Evolutionary conservation across 2,329 filamentous ascomycete genomes (phyloP), one percentile per base, ranked within the genome.

Genomic region (Trichoderma harzianum): DNA sequence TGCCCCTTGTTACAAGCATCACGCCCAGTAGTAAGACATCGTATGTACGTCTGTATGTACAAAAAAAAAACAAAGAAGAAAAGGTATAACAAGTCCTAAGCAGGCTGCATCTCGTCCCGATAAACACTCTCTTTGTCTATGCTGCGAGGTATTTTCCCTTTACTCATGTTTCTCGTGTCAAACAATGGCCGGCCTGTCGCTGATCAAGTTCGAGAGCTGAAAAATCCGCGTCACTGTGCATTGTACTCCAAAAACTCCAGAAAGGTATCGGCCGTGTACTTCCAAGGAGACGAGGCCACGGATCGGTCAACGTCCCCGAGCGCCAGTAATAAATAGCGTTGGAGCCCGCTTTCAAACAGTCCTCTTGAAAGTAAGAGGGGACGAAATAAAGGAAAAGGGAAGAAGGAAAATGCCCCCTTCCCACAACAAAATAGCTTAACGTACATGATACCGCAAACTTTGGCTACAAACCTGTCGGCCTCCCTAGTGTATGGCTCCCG

Each of bases 111-210:
- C 30, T 57, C 64, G 64, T 51, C 51, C 32, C 57, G 28, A 69
- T 58, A 69, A 55, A 69, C 34, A 61, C 66, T 34, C 16, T 58
- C 36, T 69, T 69, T 62, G 57, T 69, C 39, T 69, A 61, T 62
- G 28, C 57, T 69, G 66, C 57, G 39, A 62, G 66, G 39, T 51
- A 51, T 61, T 51, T 30, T 58, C 66, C 57, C 30, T 68, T 68
- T 47, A 62, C 53, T 62, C 66, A 62, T 69, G n/a, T 62, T 61
- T 62, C 39, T 69, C 66, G 24, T 69, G 57, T 62, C 57, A 53
- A 69, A 53, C 55, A 51, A 47, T 51, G 21, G 57, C 57, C 21
- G n/a, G 66, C 39, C 55, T 69, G 66, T 69, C 55, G 66, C 66
- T 62, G 57, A 69, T 61, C 39, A 51, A 61, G 39, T 62, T 53